Evolutionary conservation across 495 filamentous ascomycete genomes (phyloP).

Genomic region (Podospora australis): DNA sequence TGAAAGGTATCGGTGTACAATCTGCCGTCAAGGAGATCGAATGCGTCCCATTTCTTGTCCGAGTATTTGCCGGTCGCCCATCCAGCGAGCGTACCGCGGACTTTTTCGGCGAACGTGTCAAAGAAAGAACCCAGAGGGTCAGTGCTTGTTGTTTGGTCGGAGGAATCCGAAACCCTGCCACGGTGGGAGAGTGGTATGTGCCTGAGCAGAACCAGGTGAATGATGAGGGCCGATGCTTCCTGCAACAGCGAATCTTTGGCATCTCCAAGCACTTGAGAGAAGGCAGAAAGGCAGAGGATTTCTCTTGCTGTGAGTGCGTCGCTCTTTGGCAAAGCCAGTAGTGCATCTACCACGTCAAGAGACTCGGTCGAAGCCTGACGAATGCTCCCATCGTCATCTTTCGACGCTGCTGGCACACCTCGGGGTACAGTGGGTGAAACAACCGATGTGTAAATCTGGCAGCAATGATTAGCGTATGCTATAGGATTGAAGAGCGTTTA

Average conservation of each 20-base stretch:
- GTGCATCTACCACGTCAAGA: background rate
- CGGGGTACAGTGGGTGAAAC: background rate
- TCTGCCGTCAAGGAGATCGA: constrained; percentile 58
- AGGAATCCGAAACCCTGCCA: constrained; percentile 1
- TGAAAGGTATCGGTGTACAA: background rate
- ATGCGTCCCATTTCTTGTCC: constrained; percentile 39
- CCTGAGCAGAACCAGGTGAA: constrained; percentile 25
- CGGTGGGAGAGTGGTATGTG: constrained; percentile 23
- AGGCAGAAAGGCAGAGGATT: constrained; percentile 9
- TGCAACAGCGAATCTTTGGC: background rate
- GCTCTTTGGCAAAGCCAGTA: background rate
- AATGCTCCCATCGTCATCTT: background rate
- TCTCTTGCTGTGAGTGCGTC: constrained; percentile 12
- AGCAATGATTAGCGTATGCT: background rate
- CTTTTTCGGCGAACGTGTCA: background rate
- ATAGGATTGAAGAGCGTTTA: background rate
- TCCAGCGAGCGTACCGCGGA: constrained; percentile 1
- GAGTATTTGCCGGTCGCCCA: constrained; percentile 6
- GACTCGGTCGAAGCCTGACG: background rate
- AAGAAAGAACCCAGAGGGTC: constrained; percentile 1
- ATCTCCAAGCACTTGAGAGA: constrained; percentile 7
- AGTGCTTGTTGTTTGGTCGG: constrained; percentile 5
- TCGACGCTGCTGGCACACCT: background rate
- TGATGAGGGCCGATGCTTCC: constrained; percentile 21
- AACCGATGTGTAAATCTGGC: background rate